A percentile compares a stretch with the other conserved stretches of the same genome.
These are phyloP conservation scores for Metschnikowia amazonensis DNA, from an alignment of 805 yeast genomes.

Conservation along the genomic window DNA sequence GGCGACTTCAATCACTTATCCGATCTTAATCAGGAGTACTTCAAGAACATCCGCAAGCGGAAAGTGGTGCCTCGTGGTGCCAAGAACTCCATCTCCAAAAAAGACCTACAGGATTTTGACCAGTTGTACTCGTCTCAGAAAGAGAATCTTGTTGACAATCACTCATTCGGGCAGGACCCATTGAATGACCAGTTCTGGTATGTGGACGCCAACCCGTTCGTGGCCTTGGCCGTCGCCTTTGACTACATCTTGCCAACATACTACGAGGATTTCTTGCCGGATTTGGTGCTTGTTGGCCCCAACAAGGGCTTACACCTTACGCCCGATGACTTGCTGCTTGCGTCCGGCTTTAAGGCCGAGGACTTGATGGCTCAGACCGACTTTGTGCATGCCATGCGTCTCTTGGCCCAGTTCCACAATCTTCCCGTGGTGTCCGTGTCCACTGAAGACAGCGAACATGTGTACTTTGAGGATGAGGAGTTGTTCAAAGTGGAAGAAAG, in stretches of 20 bases:
- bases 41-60: constrained; percentile 17
- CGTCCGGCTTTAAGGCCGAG: constrained; percentile 7
- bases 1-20: constrained; percentile 36
- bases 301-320: constrained; percentile 24
- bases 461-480: constrained; percentile 35
- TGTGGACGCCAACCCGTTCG: constrained; percentile 27
- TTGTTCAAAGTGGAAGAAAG: constrained; percentile 19
- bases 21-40: constrained; percentile 30
- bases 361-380: constrained; percentile 7
- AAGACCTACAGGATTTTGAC: constrained; percentile 4
- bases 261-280: constrained; percentile 26
- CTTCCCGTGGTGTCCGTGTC: constrained; percentile 23
- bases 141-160: constrained; percentile 1
- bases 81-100: constrained; percentile 18
- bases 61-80: constrained; percentile 18
- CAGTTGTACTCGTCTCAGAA: not conserved
- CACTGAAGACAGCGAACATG: constrained; percentile 25
- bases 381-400: constrained; percentile 18
- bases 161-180: constrained; percentile 34
- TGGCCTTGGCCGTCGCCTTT: constrained; percentile 24
- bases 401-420: constrained; percentile 16
- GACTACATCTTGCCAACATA: constrained; percentile 25
- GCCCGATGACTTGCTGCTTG: not conserved
- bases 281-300: constrained; percentile 35
- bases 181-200: constrained; percentile 31